Evolutionary conservation across 495 filamentous ascomycete genomes (phyloP), one percentile per base, ranked within the genome.

Genomic region (Annulohypoxylon stygium): DNA sequence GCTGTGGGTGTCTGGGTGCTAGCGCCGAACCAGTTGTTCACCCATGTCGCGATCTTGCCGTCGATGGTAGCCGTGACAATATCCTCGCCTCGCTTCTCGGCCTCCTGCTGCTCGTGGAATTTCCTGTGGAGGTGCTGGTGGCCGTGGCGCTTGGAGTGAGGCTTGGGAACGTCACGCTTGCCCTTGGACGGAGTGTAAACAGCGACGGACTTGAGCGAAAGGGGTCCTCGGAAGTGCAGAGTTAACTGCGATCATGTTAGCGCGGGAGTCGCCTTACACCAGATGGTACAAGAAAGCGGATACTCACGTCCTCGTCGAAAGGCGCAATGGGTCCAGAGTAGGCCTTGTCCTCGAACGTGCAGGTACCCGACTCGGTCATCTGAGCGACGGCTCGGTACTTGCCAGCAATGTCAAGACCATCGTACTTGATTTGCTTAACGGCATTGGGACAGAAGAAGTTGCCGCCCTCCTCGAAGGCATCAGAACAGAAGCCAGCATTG

Each of bases 151-250:
- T 83, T 82, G 26, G 74, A 68, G 47, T 75, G 78, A 51, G 67
- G 76, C 64, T 78, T 77, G 58, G 76, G 64, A 33, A 59, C 60
- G 1, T 76, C 67, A 18, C 74, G 74, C 54, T 75, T 76, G 48
- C 70, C 60, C 25, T 67, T 71, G 9, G 75, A 75, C 6, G 87
- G 86, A 23, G 79, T 80, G 76, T 92, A 93, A 25, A 88, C 88
- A 4, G 90, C 92, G 34, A 93, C 78, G 61, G 91, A 82, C 68
- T 88, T 87, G 12, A 94, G 71, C 6, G 82, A 65, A 54, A 92
- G 71, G 2, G 92, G 92, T 9, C 91, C 92, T 41, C 91, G 89
- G 76, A 94, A 86, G 74, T 92, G 89, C 53, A 93, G 57, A 0
- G 90, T 91, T 36, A 93, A 78, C 92, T 93, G 63, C 34, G 39